phyloP scores from a whole-genome alignment of 2,329 filamentous ascomycete genomes.

The Aspergillus clavatus region DNA sequence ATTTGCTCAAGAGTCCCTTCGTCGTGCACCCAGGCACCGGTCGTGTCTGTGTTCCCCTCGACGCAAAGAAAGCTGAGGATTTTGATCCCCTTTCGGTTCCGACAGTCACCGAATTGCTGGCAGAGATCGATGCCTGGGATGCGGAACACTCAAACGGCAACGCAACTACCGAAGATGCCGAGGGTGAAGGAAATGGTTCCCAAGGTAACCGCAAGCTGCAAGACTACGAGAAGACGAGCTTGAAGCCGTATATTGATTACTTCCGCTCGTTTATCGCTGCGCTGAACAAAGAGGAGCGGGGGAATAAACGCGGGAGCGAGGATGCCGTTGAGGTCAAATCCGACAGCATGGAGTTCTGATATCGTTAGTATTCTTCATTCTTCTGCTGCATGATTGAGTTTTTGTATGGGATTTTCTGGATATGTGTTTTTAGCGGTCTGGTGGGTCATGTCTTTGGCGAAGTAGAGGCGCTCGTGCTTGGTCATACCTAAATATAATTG shows the following conservation, averaged over 20 bases:
- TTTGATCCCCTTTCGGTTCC: slow-evolving; percentile 90
- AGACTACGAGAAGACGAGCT: slow-evolving; percentile 95
- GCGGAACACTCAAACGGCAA: slow-evolving; percentile 25
- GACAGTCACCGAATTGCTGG: slow-evolving; percentile 74
- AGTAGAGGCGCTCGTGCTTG: slow-evolving; percentile 6
- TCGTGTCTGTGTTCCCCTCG: slow-evolving; percentile 91
- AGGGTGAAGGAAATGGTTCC: slow-evolving; percentile 36
- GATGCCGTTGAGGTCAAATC: slow-evolving; percentile 37
- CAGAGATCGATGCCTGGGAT: slow-evolving; percentile 81
- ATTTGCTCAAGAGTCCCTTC: slow-evolving; percentile 95
- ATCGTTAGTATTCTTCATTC: neutral
- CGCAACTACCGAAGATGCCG: slow-evolving; percentile 40
- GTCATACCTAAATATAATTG: neutral
- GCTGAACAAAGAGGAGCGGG: slow-evolving; percentile 69
- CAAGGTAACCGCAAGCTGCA: slow-evolving; percentile 50
- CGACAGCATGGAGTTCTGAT: slow-evolving; percentile 63
- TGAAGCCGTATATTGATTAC: slow-evolving; percentile 87
- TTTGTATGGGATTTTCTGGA: neutral
- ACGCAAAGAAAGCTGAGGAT: slow-evolving; percentile 64
- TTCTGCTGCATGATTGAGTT: neutral
- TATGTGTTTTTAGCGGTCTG: slow-evolving; percentile 9
- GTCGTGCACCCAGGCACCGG: slow-evolving; percentile 94
- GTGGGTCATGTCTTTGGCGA: slow-evolving; percentile 2
- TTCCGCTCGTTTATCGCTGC: slow-evolving; percentile 76
- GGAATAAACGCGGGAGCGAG: slow-evolving; percentile 49